Evolutionary conservation across 164 flowering plant genomes (phyloP).

Genomic region (Umbellularia californica): DNA sequence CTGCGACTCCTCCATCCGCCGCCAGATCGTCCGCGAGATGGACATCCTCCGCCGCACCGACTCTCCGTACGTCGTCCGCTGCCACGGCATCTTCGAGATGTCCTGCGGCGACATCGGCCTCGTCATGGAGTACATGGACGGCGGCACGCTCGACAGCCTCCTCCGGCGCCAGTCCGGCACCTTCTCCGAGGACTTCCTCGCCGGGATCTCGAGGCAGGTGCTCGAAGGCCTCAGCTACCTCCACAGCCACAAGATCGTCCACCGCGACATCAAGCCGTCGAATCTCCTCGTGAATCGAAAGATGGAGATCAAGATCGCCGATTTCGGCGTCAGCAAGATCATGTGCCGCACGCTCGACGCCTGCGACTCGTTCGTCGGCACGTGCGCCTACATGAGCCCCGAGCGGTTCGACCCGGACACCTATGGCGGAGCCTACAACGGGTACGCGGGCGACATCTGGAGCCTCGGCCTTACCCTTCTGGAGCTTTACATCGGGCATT

Average conservation of each 20-base stretch:
- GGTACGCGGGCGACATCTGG: conserved; percentile 73
- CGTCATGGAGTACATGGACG: conserved; percentile 68
- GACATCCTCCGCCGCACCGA: conserved; percentile 68
- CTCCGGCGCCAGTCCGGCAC: conserved; percentile 23
- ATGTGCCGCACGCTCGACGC: conserved; percentile 59
- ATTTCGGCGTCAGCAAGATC: conserved; percentile 79
- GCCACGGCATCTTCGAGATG: conserved; percentile 32
- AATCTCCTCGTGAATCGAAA: conserved; percentile 47
- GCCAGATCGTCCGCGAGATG: conserved; percentile 53
- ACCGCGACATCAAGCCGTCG: conserved; percentile 75
- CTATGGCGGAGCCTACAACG: conserved; percentile 54
- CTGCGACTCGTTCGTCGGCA: conserved; percentile 77
- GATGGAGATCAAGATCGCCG: conserved; percentile 68
- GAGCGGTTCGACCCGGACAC: conserved; percentile 78
- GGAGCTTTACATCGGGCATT: conserved; percentile 73
- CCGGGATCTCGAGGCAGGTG: conserved; percentile 47
- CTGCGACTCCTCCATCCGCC: conserved; percentile 41
- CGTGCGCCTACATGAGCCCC: conserved; percentile 89
- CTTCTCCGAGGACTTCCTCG: conserved; percentile 36
- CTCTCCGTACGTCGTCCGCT: conserved; percentile 52
- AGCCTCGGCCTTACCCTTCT: conserved; percentile 67
- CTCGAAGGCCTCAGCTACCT: conserved; percentile 58
- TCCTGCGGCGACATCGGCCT: conserved; percentile 52
- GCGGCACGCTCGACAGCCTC: conserved; percentile 43
- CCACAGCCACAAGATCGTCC: conserved; percentile 64